phyloP scores from a whole-genome alignment of 768 basidiomycete genomes.

The Mycena kentingensis region DNA sequence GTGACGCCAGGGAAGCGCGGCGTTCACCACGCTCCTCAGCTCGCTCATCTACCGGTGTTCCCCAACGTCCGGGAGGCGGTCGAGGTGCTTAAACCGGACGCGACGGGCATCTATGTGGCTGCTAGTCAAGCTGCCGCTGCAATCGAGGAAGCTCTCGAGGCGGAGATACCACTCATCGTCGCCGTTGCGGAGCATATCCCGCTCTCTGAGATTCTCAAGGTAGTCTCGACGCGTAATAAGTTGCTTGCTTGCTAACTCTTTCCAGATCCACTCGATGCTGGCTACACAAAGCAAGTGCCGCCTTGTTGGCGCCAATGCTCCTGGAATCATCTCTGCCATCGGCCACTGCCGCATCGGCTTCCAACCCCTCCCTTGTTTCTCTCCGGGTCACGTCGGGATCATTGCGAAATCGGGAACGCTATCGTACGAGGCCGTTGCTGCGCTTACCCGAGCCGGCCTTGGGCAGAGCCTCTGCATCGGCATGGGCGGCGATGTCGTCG shows the following conservation, averaged over 20 bases:
- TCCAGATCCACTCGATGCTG: conserved; percentile 19
- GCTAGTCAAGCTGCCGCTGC: conserved; percentile 17
- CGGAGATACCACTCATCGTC: conserved; percentile 18
- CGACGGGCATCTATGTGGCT: conserved; percentile 21
- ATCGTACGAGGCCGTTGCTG: conserved; percentile 18
- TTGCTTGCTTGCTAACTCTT: neutral
- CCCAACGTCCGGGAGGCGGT: conserved; percentile 12
- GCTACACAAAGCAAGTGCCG: conserved; percentile 11
- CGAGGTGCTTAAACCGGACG: conserved; percentile 17
- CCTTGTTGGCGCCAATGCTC: conserved; percentile 18
- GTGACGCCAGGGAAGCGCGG: conserved; percentile 14
- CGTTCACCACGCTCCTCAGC: conserved; percentile 5
- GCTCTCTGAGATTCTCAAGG: conserved; percentile 13
- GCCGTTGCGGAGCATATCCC: conserved; percentile 21
- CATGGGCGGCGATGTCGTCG: conserved; percentile 18
- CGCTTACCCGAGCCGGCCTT: conserved; percentile 15
- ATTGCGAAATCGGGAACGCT: conserved; percentile 19
- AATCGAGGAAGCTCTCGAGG: conserved; percentile 22
- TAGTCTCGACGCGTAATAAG: too few species aligned
- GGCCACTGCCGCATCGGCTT: conserved; percentile 21
- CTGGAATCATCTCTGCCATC: conserved; percentile 16
- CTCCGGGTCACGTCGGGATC: conserved; percentile 11
- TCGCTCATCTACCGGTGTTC: conserved; percentile 11
- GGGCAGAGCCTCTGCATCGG: conserved; percentile 23
- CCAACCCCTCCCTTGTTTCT: conserved; percentile 16